Conservation (phyloP, 306 rosid species). For the Nissolia schottii region DNA sequence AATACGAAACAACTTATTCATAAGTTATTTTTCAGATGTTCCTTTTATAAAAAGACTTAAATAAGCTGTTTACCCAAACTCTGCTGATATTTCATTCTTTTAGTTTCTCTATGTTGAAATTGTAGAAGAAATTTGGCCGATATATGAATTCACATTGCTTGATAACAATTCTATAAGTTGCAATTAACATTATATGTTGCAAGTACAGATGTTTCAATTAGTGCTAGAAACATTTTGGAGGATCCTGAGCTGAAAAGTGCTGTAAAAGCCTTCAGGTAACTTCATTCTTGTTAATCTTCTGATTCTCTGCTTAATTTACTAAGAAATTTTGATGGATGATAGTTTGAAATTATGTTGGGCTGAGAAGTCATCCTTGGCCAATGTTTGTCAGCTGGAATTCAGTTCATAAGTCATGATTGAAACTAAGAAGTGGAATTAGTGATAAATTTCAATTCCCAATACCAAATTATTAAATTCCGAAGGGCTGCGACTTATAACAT, state of each 20-base stretch:
- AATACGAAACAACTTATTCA: no score
- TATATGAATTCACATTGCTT: not conserved
- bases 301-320: not conserved
- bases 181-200: not conserved
- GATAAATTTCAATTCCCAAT: not conserved
- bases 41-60: no score
- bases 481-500: not conserved
- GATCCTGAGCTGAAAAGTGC: no score
- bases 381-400: not conserved
- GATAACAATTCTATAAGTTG: not conserved
- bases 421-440: not conserved
- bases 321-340: not conserved
- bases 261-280: slow-evolving; percentile 76
- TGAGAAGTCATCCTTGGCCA: not conserved
- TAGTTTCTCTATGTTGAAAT: not conserved
- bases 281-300: not conserved
- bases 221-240: no score
- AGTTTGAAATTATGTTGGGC: not conserved
- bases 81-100: not conserved
- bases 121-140: not conserved
- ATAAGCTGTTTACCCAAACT: no score
- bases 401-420: not conserved
- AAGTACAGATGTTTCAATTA: slow-evolving; percentile 77
- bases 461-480: not conserved
- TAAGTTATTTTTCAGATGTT: no score